Percentiles rank a stretch among this genome's conserved stretches.
These are phyloP conservation scores for Russula sp. DNA, from an alignment of 768 basidiomycete genomes.

Conservation along the genomic window DNA sequence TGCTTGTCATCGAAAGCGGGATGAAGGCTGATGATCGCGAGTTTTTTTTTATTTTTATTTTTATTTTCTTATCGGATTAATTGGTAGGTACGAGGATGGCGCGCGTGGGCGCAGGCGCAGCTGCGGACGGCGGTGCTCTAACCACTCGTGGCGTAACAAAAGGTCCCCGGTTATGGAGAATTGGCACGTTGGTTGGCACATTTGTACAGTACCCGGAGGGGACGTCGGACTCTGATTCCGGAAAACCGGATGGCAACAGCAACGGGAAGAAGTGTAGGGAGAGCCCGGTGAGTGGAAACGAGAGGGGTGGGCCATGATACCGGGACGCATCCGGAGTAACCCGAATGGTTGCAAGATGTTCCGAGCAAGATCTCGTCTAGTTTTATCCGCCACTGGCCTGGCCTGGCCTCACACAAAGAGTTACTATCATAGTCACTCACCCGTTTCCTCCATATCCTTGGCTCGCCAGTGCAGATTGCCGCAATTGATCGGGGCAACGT, in stretches of 20 bases:
- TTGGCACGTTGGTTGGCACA: too few relatives aligned
- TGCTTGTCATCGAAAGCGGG: not conserved
- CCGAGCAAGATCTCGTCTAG: conserved; percentile 3
- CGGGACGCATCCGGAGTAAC: too few relatives aligned
- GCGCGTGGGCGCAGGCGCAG: not conserved
- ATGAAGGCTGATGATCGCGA: conserved; percentile 3
- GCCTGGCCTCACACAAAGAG: not conserved
- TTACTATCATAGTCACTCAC: too few relatives aligned
- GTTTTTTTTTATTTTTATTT: not conserved
- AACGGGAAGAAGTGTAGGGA: not conserved
- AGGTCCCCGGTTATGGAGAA: too few relatives aligned
- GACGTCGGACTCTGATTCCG: not conserved
- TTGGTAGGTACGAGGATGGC: not conserved
- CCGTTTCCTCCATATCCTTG: not conserved
- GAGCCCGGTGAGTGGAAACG: too few relatives aligned
- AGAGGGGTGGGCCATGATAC: too few relatives aligned
- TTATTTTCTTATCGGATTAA: conserved; percentile 7
- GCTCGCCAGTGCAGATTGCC: conserved; percentile 20
- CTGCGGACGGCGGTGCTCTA: not conserved
- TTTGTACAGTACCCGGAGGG: not conserved
- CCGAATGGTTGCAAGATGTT: not conserved
- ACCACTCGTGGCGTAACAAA: too few relatives aligned
- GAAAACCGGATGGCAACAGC: not conserved
- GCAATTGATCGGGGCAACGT: conserved; percentile 21
- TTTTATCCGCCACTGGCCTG: not conserved